Evolutionary conservation across 1,284 basidiomycete genomes (phyloP), one percentile per base, ranked within the genome.

Genomic region (Schizophyllum amplum): DNA sequence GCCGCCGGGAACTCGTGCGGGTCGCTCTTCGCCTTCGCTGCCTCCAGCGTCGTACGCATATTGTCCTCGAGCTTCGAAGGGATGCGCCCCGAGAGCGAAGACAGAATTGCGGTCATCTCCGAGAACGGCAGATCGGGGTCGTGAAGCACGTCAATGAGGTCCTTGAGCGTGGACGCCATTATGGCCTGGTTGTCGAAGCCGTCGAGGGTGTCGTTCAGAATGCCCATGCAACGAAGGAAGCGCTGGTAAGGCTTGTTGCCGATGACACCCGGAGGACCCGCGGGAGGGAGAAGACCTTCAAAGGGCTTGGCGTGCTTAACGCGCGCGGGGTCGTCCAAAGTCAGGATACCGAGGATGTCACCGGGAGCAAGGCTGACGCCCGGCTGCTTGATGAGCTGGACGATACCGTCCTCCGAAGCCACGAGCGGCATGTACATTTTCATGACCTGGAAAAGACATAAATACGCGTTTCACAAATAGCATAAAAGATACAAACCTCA

Each of bases 381-480:
- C 55, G 96, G 92, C 69, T 98, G 94, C 77, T 98, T 99, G 72
- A 99, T 94, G 69, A 99, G 90, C 68, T 95, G 92, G n/a, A 93
- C 86, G 52, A 91, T 82, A 70, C 97, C 97, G 70, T 96, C 93
- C 72, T 99, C 97, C 3, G 90, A 83, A n/a, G 95, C 94, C 57
- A 94, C 86, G 59, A 99, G 84, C 15, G 94, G 93, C 94, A 98
- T 96, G 73, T 95, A 95, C 94, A 98, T 98, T 78, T 98, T 98
- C 94, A 97, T 97, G 64, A 97, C 94, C 87, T 90, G 57, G n/a
- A 61, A 21, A 53, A 52, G 61, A 24, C 13, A 24, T 26, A 21
- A 51, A 55, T 26, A 47, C 48, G 47, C 49, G 22, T 24, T 11
- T 15, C 1, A 53, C 24, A 56, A 11, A 47, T 26, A 24, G 52